A percentile compares a stretch with the other conserved stretches of the same genome.
Evolutionary conservation across 1,139 yeast genomes (phyloP).

Genomic region (Protomyces pachydermus): DNA sequence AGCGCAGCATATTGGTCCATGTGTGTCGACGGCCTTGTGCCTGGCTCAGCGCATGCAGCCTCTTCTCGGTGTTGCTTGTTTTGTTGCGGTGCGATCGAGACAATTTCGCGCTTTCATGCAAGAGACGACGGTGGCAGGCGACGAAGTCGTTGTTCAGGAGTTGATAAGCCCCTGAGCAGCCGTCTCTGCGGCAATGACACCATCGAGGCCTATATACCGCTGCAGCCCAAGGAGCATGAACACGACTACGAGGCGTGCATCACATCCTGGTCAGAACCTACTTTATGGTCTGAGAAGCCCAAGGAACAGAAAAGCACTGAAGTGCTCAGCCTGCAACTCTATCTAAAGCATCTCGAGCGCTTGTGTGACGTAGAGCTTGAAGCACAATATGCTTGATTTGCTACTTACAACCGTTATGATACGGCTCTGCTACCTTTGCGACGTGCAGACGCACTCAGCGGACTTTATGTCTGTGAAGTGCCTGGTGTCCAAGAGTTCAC

Average conservation of each 20-base stretch:
- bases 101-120: too few species aligned
- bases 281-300: background rate
- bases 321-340: background rate
- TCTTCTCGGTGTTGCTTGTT: too few species aligned
- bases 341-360: background rate
- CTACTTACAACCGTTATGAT: background rate
- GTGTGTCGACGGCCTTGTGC: too few species aligned
- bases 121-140: too few species aligned
- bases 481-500: constrained; percentile 32
- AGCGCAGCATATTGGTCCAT: constrained; percentile 16
- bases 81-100: too few species aligned
- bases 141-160: too few species aligned
- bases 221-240: background rate
- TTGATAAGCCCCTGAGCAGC: too few species aligned
- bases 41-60: too few species aligned
- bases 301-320: background rate
- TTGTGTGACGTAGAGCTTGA: background rate
- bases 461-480: background rate
- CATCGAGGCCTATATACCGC: background rate
- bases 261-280: background rate
- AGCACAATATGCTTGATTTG: background rate
- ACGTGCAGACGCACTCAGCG: background rate
- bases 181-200: background rate
- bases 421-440: background rate
- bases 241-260: background rate